A percentile compares a stretch with the other conserved stretches of the same genome.
phyloP scores from a whole-genome alignment of 1,139 yeast species.

The Suhomyces wounanorum region DNA sequence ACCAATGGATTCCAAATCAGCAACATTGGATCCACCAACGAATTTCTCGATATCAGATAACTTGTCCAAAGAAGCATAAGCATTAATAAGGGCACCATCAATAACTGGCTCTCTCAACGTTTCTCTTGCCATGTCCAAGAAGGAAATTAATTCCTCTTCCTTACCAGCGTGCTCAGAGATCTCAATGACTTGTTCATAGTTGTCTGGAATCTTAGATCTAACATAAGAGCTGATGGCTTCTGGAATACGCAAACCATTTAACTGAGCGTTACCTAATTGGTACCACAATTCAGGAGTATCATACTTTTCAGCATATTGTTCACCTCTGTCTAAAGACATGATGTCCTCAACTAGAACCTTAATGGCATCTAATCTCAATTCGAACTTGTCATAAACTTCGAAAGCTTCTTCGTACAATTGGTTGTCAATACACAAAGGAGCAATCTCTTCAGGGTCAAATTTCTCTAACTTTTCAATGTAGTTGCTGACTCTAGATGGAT shows the following conservation, averaged over 20 bases:
- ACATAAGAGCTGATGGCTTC: conserved; percentile 91
- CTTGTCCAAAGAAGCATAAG: conserved; percentile 79
- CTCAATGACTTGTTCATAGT: conserved; percentile 90
- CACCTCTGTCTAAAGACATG: conserved; percentile 94
- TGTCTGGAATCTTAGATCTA: conserved; percentile 87
- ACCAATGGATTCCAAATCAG: conserved; percentile 89
- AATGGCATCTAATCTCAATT: conserved; percentile 77
- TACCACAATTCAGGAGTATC: conserved; percentile 90
- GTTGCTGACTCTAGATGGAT: conserved; percentile 76
- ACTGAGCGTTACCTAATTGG: conserved; percentile 93
- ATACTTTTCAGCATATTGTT: conserved; percentile 86
- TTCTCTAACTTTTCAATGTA: conserved; percentile 89
- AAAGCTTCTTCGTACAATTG: conserved; percentile 92
- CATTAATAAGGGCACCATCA: conserved; percentile 88
- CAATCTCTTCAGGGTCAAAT: conserved; percentile 92
- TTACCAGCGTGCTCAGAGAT: conserved; percentile 95
- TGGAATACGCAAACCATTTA: conserved; percentile 88
- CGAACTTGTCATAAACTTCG: conserved; percentile 86
- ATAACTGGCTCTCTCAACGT: conserved; percentile 87
- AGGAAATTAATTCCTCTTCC: conserved; percentile 88
- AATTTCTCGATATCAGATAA: conserved; percentile 82
- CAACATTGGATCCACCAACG: conserved; percentile 86
- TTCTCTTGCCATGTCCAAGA: conserved; percentile 91
- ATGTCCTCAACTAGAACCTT: conserved; percentile 89
- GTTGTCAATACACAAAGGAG: conserved; percentile 87